Conservation (phyloP, 2,329 filamentous ascomycete species). For the Sporothrix dimorphospora region DNA sequence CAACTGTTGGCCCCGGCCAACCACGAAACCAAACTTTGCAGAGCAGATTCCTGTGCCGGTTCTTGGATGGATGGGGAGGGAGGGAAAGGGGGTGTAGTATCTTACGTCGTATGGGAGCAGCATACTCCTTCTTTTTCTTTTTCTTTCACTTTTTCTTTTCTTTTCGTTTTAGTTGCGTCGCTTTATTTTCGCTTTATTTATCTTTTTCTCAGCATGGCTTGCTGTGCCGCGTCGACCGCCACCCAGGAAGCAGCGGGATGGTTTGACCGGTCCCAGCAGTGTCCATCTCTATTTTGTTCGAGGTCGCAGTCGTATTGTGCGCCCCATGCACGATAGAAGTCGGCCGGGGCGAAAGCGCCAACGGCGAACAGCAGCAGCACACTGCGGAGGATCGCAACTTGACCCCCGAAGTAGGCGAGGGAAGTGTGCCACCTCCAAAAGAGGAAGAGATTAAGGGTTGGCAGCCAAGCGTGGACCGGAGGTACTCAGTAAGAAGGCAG, state of each 20-base stretch:
- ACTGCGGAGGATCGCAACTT: neutral
- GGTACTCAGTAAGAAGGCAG: neutral
- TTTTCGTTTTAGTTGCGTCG: neutral
- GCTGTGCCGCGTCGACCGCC: conserved; percentile 22
- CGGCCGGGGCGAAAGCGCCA: conserved; percentile 12
- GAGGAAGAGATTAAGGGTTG: conserved; percentile 20
- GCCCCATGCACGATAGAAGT: conserved; percentile 1
- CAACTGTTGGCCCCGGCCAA: conserved; percentile 25
- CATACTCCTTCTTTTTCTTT: neutral
- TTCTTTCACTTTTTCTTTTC: neutral
- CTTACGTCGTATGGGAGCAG: neutral
- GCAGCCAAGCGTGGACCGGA: conserved; percentile 14
- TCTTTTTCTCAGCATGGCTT: conserved; percentile 8
- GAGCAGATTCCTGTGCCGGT: neutral
- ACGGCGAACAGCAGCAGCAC: conserved; percentile 2
- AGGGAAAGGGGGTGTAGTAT: neutral
- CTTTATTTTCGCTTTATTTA: conserved; percentile 24
- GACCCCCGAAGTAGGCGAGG: neutral
- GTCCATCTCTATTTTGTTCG: neutral
- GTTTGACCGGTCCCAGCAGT: conserved; percentile 15
- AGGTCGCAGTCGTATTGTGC: neutral
- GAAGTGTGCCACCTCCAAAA: conserved; percentile 2
- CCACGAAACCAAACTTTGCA: conserved; percentile 4
- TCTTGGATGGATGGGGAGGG: neutral
- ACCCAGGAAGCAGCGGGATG: conserved; percentile 1